These are phyloP conservation scores for Amanita fuliginea DNA, from an alignment of 768 basidiomycete species.

Conservation along the genomic window DNA sequence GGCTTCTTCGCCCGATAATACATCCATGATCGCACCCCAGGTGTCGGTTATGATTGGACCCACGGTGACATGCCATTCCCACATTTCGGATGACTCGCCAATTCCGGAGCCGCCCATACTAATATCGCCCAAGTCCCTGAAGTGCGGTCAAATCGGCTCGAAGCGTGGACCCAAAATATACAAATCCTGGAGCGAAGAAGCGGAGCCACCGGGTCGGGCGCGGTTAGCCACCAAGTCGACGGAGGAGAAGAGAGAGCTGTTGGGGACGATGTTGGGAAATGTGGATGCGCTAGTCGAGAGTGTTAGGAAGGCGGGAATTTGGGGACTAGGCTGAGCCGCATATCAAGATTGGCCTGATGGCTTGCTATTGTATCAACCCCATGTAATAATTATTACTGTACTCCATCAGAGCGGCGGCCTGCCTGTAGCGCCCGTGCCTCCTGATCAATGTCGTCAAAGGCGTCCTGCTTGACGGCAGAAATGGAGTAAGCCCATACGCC, in stretches of 20 bases:
- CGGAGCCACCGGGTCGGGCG: background rate
- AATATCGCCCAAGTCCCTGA: conserved; percentile 37
- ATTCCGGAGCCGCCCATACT: background rate
- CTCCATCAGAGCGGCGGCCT: conserved; percentile 6
- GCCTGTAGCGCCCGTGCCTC: conserved; percentile 36
- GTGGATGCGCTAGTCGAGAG: conserved; percentile 87
- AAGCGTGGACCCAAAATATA: background rate
- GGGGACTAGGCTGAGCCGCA: conserved; percentile 62
- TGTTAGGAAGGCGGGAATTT: conserved; percentile 77
- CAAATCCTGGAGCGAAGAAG: conserved; percentile 1
- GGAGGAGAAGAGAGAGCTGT: conserved; percentile 72
- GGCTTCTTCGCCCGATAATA: conserved; percentile 25
- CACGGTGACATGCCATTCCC: background rate
- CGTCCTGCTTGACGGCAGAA: conserved; percentile 87
- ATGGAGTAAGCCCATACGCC: conserved; percentile 92
- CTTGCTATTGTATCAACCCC: conserved; percentile 2
- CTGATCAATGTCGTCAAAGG: conserved; percentile 80
- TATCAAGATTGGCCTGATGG: too few species aligned
- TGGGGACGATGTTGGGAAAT: conserved; percentile 81
- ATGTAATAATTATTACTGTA: conserved; percentile 6
- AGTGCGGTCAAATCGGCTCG: background rate
- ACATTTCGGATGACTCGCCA: conserved; percentile 1
- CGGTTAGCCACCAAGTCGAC: conserved; percentile 32
- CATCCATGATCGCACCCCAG: conserved; percentile 27
- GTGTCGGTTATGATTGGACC: conserved; percentile 9